phyloP scores from a whole-genome alignment of 768 basidiomycete genomes.

The Hygrophorus pudorinus region DNA sequence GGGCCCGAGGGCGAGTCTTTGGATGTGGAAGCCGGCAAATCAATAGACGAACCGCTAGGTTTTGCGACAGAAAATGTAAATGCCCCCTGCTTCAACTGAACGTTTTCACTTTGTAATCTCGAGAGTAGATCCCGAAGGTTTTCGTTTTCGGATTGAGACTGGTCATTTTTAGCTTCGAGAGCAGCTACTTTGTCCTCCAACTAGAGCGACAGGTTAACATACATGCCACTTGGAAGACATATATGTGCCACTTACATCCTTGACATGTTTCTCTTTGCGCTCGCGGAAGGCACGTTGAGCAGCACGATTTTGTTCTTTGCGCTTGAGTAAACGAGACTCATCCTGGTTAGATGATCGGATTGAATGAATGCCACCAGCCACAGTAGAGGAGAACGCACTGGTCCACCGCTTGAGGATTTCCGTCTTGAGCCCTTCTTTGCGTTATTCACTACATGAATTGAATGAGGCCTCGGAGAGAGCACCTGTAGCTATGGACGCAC shows the following conservation, averaged over 20 bases:
- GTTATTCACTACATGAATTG: slow-evolving; percentile 5
- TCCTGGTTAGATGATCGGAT: slow-evolving; percentile 32
- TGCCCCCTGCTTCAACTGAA: slow-evolving; percentile 65
- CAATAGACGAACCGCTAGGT: not conserved
- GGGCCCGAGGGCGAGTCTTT: slow-evolving; percentile 3
- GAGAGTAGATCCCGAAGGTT: slow-evolving; percentile 80
- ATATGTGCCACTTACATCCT: slow-evolving; percentile 58
- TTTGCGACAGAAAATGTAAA: slow-evolving; percentile 81
- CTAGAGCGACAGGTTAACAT: slow-evolving; percentile 26
- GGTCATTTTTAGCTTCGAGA: slow-evolving; percentile 75
- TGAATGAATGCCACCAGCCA: slow-evolving; percentile 6
- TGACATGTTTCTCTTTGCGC: slow-evolving; percentile 94
- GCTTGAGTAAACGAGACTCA: slow-evolving; percentile 67
- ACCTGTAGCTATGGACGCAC: slow-evolving; percentile 25
- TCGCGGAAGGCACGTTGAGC: slow-evolving; percentile 97
- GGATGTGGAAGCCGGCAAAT: slow-evolving; percentile 12
- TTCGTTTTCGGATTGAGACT: slow-evolving; percentile 68
- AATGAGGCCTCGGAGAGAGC: slow-evolving; percentile 2
- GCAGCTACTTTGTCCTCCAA: slow-evolving; percentile 86
- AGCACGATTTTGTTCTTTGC: slow-evolving; percentile 95
- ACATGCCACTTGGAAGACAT: slow-evolving; percentile 2
- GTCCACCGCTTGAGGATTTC: slow-evolving; percentile 7
- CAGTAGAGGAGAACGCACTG: slow-evolving; percentile 9
- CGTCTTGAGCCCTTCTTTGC: slow-evolving; percentile 18
- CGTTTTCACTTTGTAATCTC: slow-evolving; percentile 81